Evolutionary conservation across 305 asterid genomes (phyloP).

Genomic region (Fraxinus dipetala): DNA sequence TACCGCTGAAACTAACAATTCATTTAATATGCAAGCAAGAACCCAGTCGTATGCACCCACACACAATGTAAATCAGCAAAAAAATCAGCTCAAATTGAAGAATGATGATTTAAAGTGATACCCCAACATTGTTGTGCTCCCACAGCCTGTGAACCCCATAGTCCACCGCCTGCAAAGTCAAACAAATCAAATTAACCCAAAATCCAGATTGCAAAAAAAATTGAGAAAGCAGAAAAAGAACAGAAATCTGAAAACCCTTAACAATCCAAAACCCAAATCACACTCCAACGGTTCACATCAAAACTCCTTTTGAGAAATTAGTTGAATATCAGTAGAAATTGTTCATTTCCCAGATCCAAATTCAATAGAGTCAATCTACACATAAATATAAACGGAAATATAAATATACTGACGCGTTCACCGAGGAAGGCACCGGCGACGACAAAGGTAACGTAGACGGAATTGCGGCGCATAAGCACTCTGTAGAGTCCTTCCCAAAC

Average conservation of each 20-base stretch:
- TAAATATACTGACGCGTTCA: constrained; percentile 15
- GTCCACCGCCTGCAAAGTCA: constrained; percentile 16
- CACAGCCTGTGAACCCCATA: constrained; percentile 19
- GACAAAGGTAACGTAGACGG: constrained; percentile 21
- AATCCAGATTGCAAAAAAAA: background rate
- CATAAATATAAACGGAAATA: background rate
- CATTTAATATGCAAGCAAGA: background rate
- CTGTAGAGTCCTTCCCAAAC: constrained; percentile 12
- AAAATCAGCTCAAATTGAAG: background rate
- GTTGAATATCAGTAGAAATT: background rate
- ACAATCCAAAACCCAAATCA: background rate
- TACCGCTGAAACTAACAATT: background rate
- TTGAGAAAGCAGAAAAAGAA: background rate
- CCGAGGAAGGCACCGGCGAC: constrained; percentile 24
- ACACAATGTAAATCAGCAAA: background rate
- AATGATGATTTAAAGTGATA: background rate
- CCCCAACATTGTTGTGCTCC: constrained; percentile 25
- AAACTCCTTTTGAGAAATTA: background rate
- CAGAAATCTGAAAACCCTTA: background rate
- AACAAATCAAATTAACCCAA: background rate
- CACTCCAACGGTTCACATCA: background rate
- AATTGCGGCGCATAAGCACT: constrained; percentile 17
- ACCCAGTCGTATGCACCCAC: background rate
- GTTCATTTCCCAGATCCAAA: background rate
- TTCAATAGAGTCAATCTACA: background rate